phyloP scores from a whole-genome alignment of 2,329 filamentous ascomycete species.

The Calonectria honghensis region DNA sequence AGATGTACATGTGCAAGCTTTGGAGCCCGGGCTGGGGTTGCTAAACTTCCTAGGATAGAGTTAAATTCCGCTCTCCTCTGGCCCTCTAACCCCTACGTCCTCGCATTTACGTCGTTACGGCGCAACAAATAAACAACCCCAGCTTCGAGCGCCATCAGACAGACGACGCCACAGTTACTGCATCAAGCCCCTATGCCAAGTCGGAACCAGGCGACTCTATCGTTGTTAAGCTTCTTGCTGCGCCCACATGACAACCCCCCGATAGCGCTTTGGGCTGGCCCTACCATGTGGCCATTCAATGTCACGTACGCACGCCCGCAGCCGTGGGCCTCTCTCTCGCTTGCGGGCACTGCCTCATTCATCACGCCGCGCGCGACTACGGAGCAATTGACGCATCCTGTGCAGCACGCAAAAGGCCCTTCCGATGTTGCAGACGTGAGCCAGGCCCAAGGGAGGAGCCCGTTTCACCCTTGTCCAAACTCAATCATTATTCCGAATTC shows the following conservation, averaged over 20 bases:
- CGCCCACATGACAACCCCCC: slow-evolving; percentile 46
- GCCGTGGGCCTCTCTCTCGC: slow-evolving; percentile 8
- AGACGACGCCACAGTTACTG: slow-evolving; percentile 29
- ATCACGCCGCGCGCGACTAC: too few species aligned
- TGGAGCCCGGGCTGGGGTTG: neutral
- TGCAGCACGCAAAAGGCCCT: neutral
- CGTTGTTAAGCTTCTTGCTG: slow-evolving; percentile 54
- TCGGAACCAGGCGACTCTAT: slow-evolving; percentile 52
- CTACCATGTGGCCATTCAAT: neutral
- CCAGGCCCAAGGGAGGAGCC: neutral
- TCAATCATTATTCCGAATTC: slow-evolving; percentile 9
- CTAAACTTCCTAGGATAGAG: slow-evolving; percentile 1
- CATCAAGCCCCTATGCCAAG: slow-evolving; percentile 46
- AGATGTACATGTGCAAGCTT: neutral
- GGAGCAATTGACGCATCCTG: neutral
- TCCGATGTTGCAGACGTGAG: neutral
- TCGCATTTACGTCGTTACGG: neutral
- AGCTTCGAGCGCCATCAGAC: neutral
- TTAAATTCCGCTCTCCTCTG: neutral
- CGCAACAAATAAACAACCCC: neutral
- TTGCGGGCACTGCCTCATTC: slow-evolving; percentile 34
- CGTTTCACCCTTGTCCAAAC: slow-evolving; percentile 1
- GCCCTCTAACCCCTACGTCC: neutral
- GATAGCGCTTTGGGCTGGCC: neutral
- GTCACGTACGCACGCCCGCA: neutral